phyloP scores from a whole-genome alignment of 2,329 filamentous ascomycete species.

The Fusarium liriodendri region DNA sequence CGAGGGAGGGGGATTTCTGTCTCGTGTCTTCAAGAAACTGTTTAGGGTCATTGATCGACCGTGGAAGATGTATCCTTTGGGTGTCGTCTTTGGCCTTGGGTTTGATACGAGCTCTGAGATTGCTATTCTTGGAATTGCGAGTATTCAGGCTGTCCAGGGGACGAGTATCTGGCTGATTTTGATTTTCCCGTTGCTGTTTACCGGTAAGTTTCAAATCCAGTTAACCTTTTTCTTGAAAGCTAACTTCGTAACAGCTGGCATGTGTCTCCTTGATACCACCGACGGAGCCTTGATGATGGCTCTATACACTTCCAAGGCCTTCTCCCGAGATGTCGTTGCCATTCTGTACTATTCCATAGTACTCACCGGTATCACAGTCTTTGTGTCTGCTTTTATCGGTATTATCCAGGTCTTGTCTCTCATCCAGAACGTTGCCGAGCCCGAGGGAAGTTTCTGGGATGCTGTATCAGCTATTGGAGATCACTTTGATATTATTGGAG shows the following conservation, averaged over 20 bases:
- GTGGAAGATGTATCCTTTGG: constrained; percentile 97
- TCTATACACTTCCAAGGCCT: constrained; percentile 83
- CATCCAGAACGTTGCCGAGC: constrained; percentile 79
- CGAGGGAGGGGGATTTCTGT: constrained; percentile 81
- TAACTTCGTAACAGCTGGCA: constrained; percentile 70
- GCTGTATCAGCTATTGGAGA: constrained; percentile 82
- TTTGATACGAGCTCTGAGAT: constrained; percentile 98
- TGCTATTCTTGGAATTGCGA: constrained; percentile 89
- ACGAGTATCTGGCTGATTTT: constrained; percentile 95
- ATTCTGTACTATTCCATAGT: constrained; percentile 95
- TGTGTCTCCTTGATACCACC: constrained; percentile 93
- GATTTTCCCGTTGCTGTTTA: constrained; percentile 91
- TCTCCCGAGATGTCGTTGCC: constrained; percentile 85
- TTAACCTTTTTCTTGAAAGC: neutral
- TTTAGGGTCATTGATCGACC: constrained; percentile 80
- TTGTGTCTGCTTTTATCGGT: constrained; percentile 88
- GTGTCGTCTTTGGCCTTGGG: constrained; percentile 88
- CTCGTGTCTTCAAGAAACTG: constrained; percentile 75
- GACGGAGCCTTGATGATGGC: constrained; percentile 97
- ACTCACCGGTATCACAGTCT: constrained; percentile 83
- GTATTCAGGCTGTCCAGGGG: constrained; percentile 85
- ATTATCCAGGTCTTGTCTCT: constrained; percentile 85
- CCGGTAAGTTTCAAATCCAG: constrained; percentile 62
- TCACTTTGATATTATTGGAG: constrained; percentile 87
- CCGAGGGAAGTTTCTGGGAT: constrained; percentile 87